Evolutionary conservation across 495 filamentous ascomycete species (phyloP), one percentile per base, ranked within the genome.

Genomic region (Parachaetomium inaequale): DNA sequence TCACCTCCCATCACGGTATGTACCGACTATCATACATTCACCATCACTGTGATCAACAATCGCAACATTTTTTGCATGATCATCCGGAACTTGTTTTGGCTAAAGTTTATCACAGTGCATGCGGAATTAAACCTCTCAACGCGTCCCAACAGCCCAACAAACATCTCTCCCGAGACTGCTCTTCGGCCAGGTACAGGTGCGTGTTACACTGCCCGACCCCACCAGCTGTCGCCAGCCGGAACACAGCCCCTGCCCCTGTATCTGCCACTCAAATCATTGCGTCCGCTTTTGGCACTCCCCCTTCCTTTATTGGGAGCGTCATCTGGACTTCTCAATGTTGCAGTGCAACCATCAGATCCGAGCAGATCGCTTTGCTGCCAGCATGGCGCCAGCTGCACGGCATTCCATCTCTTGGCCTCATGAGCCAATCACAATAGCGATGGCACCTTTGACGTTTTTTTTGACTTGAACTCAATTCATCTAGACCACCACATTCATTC

Each of bases 191-290:
- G 50, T 47, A 36, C 59, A 49, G 60, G 60, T 62, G 14, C 23
- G 60, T 61, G 58, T 42, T 50, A 26, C 52, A 56, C 12, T 50
- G 14, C 42, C 43, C 26, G 38, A 12, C 59, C n/a, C 31, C 25
- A 45, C 31, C 60, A 62, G 40, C 59, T 62, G 59, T 34, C 31
- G 14, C 38, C 59, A 62, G 60, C 60, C 42, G 60, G 21, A 17
- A 28, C 29, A 38, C 21, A 25, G 19, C 23, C 12, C 31, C 36
- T 25, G 19, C 46, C 14, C 23, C 34, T 36, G 3, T 8, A 40
- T 10, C 36, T 6, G 4, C 49, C 43, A 29, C 14, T 26, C 54
- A 2, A 21, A 19, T 38, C 7, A 40, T 40, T 40, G 4, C 28
- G 11, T 58, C 57, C 21, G 57, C n/a, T 29, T 59, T 23, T 38